Percentiles rank a stretch among this genome's conserved stretches.
Evolutionary conservation across 163 green algal genomes (phyloP).

Genomic region (Scenedesmus sp.): DNA sequence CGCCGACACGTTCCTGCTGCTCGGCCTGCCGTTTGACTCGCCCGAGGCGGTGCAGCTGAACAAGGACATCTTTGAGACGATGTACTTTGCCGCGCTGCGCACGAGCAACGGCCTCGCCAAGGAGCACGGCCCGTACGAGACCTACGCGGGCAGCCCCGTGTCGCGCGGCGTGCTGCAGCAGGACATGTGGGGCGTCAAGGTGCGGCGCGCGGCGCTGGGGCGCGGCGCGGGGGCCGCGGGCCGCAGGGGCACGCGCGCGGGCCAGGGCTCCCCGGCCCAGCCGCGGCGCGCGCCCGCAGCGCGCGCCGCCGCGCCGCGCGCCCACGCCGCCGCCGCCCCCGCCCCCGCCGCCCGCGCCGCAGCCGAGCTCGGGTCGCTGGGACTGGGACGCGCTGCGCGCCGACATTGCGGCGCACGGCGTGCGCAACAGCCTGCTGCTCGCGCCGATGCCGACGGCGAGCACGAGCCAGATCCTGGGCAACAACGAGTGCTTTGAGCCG

Average conservation of each 20-base stretch:
- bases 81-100: conserved; percentile 94
- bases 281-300: no score
- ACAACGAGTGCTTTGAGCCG: conserved; percentile 99
- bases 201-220: background rate
- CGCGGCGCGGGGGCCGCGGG: no score
- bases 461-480: conserved; percentile 98
- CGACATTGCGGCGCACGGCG: conserved; percentile 84
- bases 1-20: conserved; percentile 98
- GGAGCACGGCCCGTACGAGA: conserved; percentile 88
- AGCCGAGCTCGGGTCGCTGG: conserved; percentile 62
- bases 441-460: conserved; percentile 99
- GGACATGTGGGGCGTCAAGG: conserved; percentile 96
- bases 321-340: no score
- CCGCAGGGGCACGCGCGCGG: no score
- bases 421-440: conserved; percentile 98
- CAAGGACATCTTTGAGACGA: conserved; percentile 97
- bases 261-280: no score
- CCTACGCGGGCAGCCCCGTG: conserved; percentile 93
- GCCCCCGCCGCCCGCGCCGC: background rate
- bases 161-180: conserved; percentile 94
- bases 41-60: conserved; percentile 92
- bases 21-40: conserved; percentile 98
- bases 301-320: no score
- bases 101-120: conserved; percentile 87
- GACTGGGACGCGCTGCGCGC: conserved; percentile 89